These are phyloP conservation scores for Xylaria sp. DNA, from an alignment of 495 filamentous ascomycete genomes.

Conservation along the genomic window DNA sequence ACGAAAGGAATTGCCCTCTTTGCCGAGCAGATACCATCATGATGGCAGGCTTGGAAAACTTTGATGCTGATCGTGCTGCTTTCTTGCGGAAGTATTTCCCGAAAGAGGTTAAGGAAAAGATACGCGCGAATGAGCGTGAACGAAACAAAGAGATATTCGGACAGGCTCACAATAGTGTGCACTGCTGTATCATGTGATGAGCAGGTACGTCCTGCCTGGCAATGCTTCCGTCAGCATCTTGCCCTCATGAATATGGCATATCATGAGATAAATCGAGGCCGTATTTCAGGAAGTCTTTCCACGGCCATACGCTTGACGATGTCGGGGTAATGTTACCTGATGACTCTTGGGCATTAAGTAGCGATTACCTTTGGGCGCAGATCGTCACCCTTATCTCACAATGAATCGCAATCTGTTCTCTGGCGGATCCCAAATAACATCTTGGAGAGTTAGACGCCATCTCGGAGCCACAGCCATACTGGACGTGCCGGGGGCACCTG, in stretches of 20 bases:
- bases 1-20: slow-evolving; percentile 67
- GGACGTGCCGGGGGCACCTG: slow-evolving; percentile 20
- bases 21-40: slow-evolving; percentile 68
- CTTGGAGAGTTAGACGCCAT: slow-evolving; percentile 33
- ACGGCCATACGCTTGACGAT: background rate
- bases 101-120: slow-evolving; percentile 70
- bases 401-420: slow-evolving; percentile 32
- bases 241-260: background rate
- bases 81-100: slow-evolving; percentile 74
- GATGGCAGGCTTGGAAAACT: slow-evolving; percentile 64
- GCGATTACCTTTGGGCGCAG: background rate
- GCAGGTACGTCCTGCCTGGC: background rate
- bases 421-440: slow-evolving; percentile 41
- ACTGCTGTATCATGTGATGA: slow-evolving; percentile 54
- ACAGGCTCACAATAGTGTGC: slow-evolving; percentile 47
- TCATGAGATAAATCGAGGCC: background rate
- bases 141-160: slow-evolving; percentile 62
- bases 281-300: background rate
- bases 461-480: slow-evolving; percentile 31
- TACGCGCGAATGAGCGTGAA: slow-evolving; percentile 62
- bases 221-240: slow-evolving; percentile 2
- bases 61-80: slow-evolving; percentile 65
- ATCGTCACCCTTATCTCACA: slow-evolving; percentile 23
- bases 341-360: background rate
- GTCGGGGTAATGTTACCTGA: background rate